A percentile compares a stretch with the other conserved stretches of the same genome.
These are phyloP conservation scores for Trichothecium sympodiale DNA, from an alignment of 2,329 filamentous ascomycete species.

Conservation along the genomic window DNA sequence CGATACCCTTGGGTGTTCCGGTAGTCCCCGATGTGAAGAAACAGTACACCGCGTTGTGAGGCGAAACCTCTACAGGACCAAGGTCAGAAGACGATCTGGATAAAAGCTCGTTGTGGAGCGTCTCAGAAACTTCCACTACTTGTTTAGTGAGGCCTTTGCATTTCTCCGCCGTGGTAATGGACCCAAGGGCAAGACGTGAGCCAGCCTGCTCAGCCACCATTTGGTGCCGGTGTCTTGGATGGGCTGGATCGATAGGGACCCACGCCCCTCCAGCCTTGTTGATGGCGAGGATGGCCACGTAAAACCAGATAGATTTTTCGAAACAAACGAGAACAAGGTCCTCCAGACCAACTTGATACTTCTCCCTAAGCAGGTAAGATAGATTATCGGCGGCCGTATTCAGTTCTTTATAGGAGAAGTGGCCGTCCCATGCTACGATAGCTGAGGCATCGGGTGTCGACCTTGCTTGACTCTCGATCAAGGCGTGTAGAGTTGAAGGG, in stretches of 20 bases:
- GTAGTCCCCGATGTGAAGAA: slow-evolving; percentile 11
- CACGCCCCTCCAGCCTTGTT: slow-evolving; percentile 15
- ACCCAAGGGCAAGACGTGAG: not conserved
- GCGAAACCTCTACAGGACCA: not conserved
- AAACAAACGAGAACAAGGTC: slow-evolving; percentile 15
- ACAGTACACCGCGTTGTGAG: slow-evolving; percentile 6
- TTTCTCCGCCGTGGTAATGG: not conserved
- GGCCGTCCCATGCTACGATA: too few relatives aligned
- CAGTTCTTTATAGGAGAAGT: too few relatives aligned
- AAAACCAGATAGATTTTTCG: slow-evolving; percentile 16
- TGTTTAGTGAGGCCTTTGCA: not conserved
- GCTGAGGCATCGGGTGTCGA: too few relatives aligned
- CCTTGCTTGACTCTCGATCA: too few relatives aligned
- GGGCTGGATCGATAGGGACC: slow-evolving; percentile 11
- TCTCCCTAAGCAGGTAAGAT: too few relatives aligned
- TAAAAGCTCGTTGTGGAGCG: too few relatives aligned
- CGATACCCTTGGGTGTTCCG: slow-evolving; percentile 10
- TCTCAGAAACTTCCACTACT: not conserved
- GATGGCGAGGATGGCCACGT: slow-evolving; percentile 15
- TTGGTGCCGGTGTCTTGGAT: slow-evolving; percentile 9
- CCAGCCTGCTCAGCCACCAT: slow-evolving; percentile 1
- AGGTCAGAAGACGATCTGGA: too few relatives aligned
- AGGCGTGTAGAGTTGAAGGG: too few relatives aligned
- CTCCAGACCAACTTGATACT: slow-evolving; percentile 14
- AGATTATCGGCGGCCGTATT: too few relatives aligned